phyloP scores from a whole-genome alignment of 1,284 basidiomycete species.

The Pisolithus thermaeus region DNA sequence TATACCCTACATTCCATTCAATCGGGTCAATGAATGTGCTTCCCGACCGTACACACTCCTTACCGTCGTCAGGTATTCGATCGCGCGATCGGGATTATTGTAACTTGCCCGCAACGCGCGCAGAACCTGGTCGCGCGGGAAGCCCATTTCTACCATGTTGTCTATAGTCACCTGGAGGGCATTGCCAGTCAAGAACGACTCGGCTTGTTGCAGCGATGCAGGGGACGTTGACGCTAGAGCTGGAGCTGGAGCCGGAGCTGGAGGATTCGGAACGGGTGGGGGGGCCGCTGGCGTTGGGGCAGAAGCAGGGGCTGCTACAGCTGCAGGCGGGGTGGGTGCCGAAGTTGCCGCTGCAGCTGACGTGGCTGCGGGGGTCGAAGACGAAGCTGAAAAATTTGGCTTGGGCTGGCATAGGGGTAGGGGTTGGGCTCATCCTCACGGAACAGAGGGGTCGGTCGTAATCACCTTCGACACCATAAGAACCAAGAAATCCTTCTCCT shows the following conservation, averaged over 20 bases:
- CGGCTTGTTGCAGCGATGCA: conserved; percentile 22
- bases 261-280: conserved; percentile 27
- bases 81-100: conserved; percentile 98
- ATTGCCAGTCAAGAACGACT: conserved; percentile 65
- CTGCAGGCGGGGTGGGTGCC: conserved; percentile 23
- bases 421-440: neutral
- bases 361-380: conserved; percentile 27
- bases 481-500: conserved; percentile 99
- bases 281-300: conserved; percentile 25
- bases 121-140: conserved; percentile 80
- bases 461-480: conserved; percentile 95
- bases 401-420: conserved; percentile 44
- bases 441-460: neutral
- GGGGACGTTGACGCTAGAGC: conserved; percentile 33
- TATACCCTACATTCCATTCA: conserved; percentile 53
- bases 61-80: conserved; percentile 95
- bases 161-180: conserved; percentile 71
- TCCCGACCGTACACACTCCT: conserved; percentile 28
- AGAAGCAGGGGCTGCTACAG: conserved; percentile 28
- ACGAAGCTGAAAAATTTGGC: conserved; percentile 35
- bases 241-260: conserved; percentile 34
- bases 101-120: conserved; percentile 89
- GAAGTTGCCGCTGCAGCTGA: conserved; percentile 28
- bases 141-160: conserved; percentile 95
- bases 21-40: conserved; percentile 23